A percentile compares a stretch with the other conserved stretches of the same genome.
Evolutionary conservation across 306 rosid genomes (phyloP).

Genomic region (Carpinus fangiana): DNA sequence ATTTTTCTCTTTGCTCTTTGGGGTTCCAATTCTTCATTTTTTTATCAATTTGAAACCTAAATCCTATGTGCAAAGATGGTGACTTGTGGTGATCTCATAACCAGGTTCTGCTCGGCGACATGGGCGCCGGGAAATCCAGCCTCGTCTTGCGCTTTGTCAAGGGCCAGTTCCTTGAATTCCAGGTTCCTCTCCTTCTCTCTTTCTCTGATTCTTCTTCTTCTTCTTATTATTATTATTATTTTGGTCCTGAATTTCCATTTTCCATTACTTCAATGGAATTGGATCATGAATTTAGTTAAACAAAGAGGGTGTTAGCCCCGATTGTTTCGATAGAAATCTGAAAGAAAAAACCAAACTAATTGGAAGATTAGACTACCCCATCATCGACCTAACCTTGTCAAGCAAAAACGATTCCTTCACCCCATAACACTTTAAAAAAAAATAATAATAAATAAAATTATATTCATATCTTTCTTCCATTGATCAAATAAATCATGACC

Average conservation of each 20-base stretch:
- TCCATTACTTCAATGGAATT: not conserved
- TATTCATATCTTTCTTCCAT: no score
- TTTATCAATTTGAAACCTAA: not conserved
- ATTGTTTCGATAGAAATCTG: not conserved
- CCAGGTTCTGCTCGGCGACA: slow-evolving; percentile 68
- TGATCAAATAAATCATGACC: no score
- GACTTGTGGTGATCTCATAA: slow-evolving; percentile 4
- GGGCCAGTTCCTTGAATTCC: slow-evolving; percentile 68
- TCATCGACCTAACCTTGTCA: no score
- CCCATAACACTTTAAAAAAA: no score
- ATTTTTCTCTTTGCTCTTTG: slow-evolving; percentile 6
- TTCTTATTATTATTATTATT: not conserved
- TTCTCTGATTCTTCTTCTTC: not conserved
- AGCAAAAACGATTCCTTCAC: no score
- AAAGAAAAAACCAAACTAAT: not conserved
- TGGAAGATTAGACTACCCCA: no score
- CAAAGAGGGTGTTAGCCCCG: not conserved
- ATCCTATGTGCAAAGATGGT: not conserved
- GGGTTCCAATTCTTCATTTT: slow-evolving; percentile 3
- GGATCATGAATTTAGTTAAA: not conserved
- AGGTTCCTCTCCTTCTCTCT: slow-evolving; percentile 26
- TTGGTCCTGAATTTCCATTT: not conserved
- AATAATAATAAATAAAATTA: no score
- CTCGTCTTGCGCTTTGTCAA: slow-evolving; percentile 64
- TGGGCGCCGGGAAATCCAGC: slow-evolving; percentile 69